phyloP scores from a whole-genome alignment of 2,329 filamentous ascomycete genomes.

The Diaporthe sp. region DNA sequence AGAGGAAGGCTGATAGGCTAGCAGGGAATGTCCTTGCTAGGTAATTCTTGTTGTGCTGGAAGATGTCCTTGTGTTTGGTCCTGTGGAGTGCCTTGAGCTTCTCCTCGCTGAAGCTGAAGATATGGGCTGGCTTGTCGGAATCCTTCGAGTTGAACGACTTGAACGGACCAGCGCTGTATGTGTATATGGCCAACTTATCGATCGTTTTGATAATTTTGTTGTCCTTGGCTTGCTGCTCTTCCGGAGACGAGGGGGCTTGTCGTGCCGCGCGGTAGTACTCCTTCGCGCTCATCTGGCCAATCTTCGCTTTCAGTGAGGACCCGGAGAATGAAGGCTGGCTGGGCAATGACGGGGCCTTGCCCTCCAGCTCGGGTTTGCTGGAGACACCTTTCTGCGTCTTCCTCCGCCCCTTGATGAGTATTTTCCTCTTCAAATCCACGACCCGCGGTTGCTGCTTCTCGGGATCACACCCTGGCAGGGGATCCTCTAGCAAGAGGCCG shows the following conservation, averaged over 20 bases:
- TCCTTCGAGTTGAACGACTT: conserved; percentile 69
- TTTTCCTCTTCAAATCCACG: conserved; percentile 80
- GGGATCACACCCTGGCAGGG: conserved; percentile 63
- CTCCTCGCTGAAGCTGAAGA: conserved; percentile 91
- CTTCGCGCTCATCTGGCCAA: conserved; percentile 54
- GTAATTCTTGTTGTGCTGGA: conserved; percentile 87
- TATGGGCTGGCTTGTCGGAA: conserved; percentile 71
- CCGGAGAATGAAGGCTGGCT: conserved; percentile 49
- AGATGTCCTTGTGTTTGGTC: conserved; percentile 80
- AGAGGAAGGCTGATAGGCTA: conserved; percentile 77
- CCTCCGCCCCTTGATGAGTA: conserved; percentile 85
- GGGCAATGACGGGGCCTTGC: conserved; percentile 42
- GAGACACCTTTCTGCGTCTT: conserved; percentile 47
- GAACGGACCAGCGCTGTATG: conserved; percentile 80
- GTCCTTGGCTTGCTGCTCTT: neutral
- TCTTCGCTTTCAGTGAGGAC: conserved; percentile 58
- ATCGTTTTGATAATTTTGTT: conserved; percentile 74
- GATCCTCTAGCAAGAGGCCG: conserved; percentile 75
- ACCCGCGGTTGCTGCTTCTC: conserved; percentile 74
- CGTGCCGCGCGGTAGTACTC: conserved; percentile 58
- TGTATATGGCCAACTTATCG: conserved; percentile 84
- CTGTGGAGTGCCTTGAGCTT: conserved; percentile 71
- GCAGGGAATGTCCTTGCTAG: conserved; percentile 94
- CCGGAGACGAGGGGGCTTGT: conserved; percentile 37
- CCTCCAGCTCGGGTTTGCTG: conserved; percentile 31